These are phyloP conservation scores for Penicillium arizonense DNA, from an alignment of 495 filamentous ascomycete genomes.

Conservation along the genomic window DNA sequence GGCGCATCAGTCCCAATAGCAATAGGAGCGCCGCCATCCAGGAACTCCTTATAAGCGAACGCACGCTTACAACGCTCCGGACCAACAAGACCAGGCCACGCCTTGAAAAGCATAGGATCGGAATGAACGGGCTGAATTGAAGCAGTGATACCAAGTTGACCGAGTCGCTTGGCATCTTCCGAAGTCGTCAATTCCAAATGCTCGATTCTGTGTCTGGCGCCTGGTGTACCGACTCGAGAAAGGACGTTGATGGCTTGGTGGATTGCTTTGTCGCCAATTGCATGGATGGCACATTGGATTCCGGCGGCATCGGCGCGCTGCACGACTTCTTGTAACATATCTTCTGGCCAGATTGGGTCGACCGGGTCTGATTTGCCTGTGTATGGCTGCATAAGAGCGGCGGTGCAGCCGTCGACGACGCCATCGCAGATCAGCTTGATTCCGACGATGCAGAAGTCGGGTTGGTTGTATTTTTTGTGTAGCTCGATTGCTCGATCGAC, in stretches of 20 bases:
- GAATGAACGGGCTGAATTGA: conserved; percentile 63
- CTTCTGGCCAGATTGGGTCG: conserved; percentile 55
- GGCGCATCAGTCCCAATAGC: conserved; percentile 61
- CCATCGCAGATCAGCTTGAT: conserved; percentile 70
- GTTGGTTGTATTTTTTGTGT: conserved; percentile 44
- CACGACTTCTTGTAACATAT: conserved; percentile 53
- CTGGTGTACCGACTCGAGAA: conserved; percentile 38
- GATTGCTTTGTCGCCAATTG: conserved; percentile 61
- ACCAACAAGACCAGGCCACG: conserved; percentile 58
- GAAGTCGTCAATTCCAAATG: conserved; percentile 57
- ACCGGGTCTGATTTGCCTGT: conserved; percentile 34
- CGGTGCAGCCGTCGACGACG: conserved; percentile 66
- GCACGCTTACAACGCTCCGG: conserved; percentile 52
- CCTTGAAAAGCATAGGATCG: conserved; percentile 57
- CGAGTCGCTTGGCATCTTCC: conserved; percentile 52
- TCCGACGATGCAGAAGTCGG: conserved; percentile 58
- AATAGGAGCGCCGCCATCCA: conserved; percentile 52
- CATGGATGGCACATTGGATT: conserved; percentile 64
- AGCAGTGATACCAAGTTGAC: conserved; percentile 57
- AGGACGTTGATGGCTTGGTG: conserved; percentile 55
- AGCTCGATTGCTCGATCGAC: conserved; percentile 61
- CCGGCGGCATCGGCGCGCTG: conserved; percentile 50
- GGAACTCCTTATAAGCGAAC: conserved; percentile 62
- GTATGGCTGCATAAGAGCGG: conserved; percentile 60
- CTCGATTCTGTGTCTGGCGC: conserved; percentile 54